A percentile compares a stretch with the other conserved stretches of the same genome.
Evolutionary conservation across 768 basidiomycete species (phyloP).

Genomic region (Suillus sp.): DNA sequence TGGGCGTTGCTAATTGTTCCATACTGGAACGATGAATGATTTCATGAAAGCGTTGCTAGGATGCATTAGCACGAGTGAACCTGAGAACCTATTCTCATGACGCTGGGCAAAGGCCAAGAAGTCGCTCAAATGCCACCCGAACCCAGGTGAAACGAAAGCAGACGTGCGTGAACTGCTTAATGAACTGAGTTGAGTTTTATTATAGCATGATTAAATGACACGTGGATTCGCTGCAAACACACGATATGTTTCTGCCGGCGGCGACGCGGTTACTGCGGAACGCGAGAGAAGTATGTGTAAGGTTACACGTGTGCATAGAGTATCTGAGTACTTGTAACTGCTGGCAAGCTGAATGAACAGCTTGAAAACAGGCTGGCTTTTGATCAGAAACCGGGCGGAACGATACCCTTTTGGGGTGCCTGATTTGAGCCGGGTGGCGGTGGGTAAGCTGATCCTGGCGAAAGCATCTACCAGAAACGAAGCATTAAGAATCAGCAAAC

Average conservation of each 20-base stretch:
- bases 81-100: slow-evolving; percentile 23
- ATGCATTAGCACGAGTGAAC: slow-evolving; percentile 18
- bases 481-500: slow-evolving; percentile 16
- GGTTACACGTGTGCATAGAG: slow-evolving; percentile 15
- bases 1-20: slow-evolving; percentile 23
- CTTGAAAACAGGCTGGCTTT: slow-evolving; percentile 9
- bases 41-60: slow-evolving; percentile 36
- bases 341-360: slow-evolving; percentile 11
- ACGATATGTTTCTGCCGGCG: slow-evolving; percentile 13
- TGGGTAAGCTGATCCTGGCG: slow-evolving; percentile 58
- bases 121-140: slow-evolving; percentile 31
- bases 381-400: slow-evolving; percentile 82
- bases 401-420: slow-evolving; percentile 53
- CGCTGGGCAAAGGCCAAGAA: slow-evolving; percentile 17
- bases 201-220: slow-evolving; percentile 32
- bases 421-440: slow-evolving; percentile 44
- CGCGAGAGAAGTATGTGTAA: slow-evolving; percentile 21
- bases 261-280: slow-evolving; percentile 18
- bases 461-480: slow-evolving; percentile 61
- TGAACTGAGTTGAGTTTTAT: slow-evolving; percentile 26
- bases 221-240: slow-evolving; percentile 18
- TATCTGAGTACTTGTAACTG: slow-evolving; percentile 10
- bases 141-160: slow-evolving; percentile 18
- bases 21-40: slow-evolving; percentile 25
- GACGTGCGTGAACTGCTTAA: slow-evolving; percentile 16